These are phyloP conservation scores for Calonectria hongkongensis DNA, from an alignment of 2,329 filamentous ascomycete species.

Conservation along the genomic window DNA sequence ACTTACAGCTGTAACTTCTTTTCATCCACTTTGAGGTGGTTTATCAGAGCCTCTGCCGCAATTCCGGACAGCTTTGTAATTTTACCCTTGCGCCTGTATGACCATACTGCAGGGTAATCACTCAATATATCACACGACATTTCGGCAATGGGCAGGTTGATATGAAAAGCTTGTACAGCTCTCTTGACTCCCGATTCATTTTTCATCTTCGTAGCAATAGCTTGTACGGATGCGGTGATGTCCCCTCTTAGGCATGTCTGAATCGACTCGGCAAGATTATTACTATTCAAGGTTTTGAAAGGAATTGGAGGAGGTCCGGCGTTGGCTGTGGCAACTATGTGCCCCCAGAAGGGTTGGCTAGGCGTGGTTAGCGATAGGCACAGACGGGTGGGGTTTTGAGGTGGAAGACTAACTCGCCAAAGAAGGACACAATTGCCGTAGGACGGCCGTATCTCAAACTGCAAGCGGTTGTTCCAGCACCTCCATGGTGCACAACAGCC, in stretches of 20 bases:
- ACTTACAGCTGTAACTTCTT: conserved; percentile 38
- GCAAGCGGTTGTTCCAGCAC: conserved; percentile 83
- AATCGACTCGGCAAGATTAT: conserved; percentile 35
- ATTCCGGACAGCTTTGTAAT: conserved; percentile 37
- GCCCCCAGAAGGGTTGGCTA: conserved; percentile 46
- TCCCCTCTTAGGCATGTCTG: conserved; percentile 15
- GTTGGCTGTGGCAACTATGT: conserved; percentile 36
- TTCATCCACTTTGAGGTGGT: conserved; percentile 21
- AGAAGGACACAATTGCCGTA: conserved; percentile 84
- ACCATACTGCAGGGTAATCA: conserved; percentile 32
- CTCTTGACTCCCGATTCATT: conserved; percentile 38
- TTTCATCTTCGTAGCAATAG: conserved; percentile 40
- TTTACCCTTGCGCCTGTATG: neutral
- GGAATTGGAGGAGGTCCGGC: conserved; percentile 43
- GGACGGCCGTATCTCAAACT: conserved; percentile 80
- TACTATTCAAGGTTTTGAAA: conserved; percentile 9
- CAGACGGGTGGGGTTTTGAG: too few species aligned
- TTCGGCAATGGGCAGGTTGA: conserved; percentile 38
- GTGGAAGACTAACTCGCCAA: conserved; percentile 66
- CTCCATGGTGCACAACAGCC: conserved; percentile 82
- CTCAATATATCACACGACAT: conserved; percentile 45
- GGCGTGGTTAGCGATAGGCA: neutral
- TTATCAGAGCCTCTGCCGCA: conserved; percentile 40
- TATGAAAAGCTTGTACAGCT: conserved; percentile 47
- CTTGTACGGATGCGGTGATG: conserved; percentile 19